Base-by-base conservation (phyloP, 257 asterid species). In the Salvia miltiorrhiza region DNA sequence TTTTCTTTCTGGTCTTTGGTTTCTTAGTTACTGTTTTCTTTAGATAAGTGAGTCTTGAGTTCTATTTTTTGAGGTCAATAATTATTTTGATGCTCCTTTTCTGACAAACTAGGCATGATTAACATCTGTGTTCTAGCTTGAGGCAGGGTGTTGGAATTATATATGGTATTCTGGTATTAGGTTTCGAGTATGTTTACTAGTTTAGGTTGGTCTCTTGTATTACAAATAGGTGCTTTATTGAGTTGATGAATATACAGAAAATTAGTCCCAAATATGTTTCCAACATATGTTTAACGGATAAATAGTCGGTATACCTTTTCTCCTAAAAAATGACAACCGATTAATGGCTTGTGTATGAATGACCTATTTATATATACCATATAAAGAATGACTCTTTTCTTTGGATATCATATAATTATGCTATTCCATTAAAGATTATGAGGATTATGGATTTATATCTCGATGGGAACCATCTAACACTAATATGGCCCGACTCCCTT, bases 381-480 rank as follows among this genome's bases (percentile, higher is more conserved):
- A 14, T 45, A 11, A 28, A 33, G 68, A 68, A 61, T 24, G 20
- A 13, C 19, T 47, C 44, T 63, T 43, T 47, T 39, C 45, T 70
- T 54, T 50, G 39, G 16, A 56, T 64, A 26, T 70, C 24, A 13
- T 37, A 26, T 14, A 41, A 61, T 60, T 30, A 17, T 49, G 26
- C 48, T 37, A 24, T 62, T 17, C 66, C 48, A 33, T 65, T 16
- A 43, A 48, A 56, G 68, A 26, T 17, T 61, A 21, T 37, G 59
- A 70, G 13, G 30, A 49, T 20, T 70, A 20, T 21, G 43, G 43
- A 54, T 67, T 17, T 43, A 24, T 65, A 70, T 45, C 50, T 52
- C 60, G 24, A 47, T 56, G 23, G 43, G 28, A 53, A 44, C 67
- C 67, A 60, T 32, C 43, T 33, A n/a, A 43, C 39, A 9, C 59